Percentiles rank a stretch among this genome's conserved stretches.
Conservation (phyloP, 805 yeast genomes). For the Cyberlindnera misumaiensis region DNA sequence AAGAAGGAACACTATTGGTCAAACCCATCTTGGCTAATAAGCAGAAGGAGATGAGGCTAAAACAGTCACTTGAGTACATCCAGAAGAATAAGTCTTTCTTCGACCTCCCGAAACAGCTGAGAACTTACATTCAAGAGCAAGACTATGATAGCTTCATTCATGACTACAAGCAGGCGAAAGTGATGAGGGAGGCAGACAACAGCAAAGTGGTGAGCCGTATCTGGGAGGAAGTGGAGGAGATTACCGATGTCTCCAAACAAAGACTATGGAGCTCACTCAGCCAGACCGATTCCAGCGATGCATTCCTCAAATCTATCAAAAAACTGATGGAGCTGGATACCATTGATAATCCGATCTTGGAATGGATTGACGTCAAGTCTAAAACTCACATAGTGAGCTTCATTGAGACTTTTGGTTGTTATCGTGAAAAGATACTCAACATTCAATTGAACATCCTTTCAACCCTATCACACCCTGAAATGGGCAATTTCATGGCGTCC, state of each 20-base stretch:
- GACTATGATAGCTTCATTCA: slow-evolving; percentile 54
- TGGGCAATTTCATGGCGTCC: slow-evolving; percentile 22
- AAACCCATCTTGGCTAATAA: slow-evolving; percentile 54
- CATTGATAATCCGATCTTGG: slow-evolving; percentile 55
- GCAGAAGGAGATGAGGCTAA: slow-evolving; percentile 40
- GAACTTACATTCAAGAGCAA: slow-evolving; percentile 34
- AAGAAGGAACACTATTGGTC: slow-evolving; percentile 44
- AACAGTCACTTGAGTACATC: slow-evolving; percentile 42
- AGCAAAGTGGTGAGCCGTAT: slow-evolving; percentile 40
- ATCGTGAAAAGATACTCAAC: slow-evolving; percentile 32
- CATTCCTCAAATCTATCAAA: slow-evolving; percentile 40
- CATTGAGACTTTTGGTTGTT: slow-evolving; percentile 35
- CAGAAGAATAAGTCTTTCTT: slow-evolving; percentile 47
- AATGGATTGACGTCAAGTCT: slow-evolving; percentile 52
- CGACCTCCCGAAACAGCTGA: slow-evolving; percentile 48
- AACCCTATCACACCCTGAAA: slow-evolving; percentile 30
- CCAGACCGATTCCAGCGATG: slow-evolving; percentile 11
- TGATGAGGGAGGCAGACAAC: slow-evolving; percentile 22
- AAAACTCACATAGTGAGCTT: slow-evolving; percentile 32
- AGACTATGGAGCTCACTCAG: slow-evolving; percentile 44
- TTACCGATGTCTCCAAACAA: slow-evolving; percentile 48
- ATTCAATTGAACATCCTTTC: slow-evolving; percentile 35
- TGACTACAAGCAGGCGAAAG: slow-evolving; percentile 49
- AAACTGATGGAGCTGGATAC: slow-evolving; percentile 57
- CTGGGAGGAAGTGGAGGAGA: slow-evolving; percentile 49